A percentile compares a stretch with the other conserved stretches of the same genome.
These are phyloP conservation scores for Kodamaea restingae DNA, from an alignment of 805 yeast genomes.

Conservation along the genomic window DNA sequence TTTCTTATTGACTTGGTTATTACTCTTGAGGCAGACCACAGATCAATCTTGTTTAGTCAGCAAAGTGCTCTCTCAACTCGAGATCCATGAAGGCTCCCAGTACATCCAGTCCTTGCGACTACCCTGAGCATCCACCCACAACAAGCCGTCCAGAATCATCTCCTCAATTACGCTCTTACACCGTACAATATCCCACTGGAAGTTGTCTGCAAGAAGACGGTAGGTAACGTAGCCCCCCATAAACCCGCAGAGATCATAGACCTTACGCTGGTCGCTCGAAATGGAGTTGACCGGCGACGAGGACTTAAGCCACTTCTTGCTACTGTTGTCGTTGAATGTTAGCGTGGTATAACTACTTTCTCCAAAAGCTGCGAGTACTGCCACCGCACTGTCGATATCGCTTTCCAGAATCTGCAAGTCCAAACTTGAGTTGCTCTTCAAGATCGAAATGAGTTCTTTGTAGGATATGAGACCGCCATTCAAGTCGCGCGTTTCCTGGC, in stretches of 20 bases:
- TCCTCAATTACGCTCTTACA: slow-evolving; percentile 64
- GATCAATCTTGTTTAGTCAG: no score
- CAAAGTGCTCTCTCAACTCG: not conserved
- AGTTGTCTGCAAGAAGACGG: slow-evolving; percentile 64
- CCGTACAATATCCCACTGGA: slow-evolving; percentile 66
- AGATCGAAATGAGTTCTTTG: slow-evolving; percentile 32
- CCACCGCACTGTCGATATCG: slow-evolving; percentile 58
- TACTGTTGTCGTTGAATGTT: slow-evolving; percentile 40
- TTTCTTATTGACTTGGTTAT: no score
- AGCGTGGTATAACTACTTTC: slow-evolving; percentile 63
- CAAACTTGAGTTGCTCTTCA: slow-evolving; percentile 27
- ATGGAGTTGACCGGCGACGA: slow-evolving; percentile 26
- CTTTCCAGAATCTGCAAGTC: slow-evolving; percentile 32
- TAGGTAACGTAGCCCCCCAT: slow-evolving; percentile 70
- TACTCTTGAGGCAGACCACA: no score
- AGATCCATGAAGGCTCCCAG: slow-evolving; percentile 78
- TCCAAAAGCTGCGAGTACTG: slow-evolving; percentile 54
- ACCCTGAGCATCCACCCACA: slow-evolving; percentile 75
- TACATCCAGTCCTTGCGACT: slow-evolving; percentile 42
- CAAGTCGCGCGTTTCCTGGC: slow-evolving; percentile 61
- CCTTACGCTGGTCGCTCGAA: slow-evolving; percentile 59
- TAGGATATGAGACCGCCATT: slow-evolving; percentile 82
- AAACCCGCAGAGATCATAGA: slow-evolving; percentile 72
- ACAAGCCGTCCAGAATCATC: slow-evolving; percentile 74
- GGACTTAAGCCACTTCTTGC: slow-evolving; percentile 47